These are phyloP conservation scores for Ophidiomyces ophidiicola DNA, from an alignment of 2,329 filamentous ascomycete species.

Conservation along the genomic window DNA sequence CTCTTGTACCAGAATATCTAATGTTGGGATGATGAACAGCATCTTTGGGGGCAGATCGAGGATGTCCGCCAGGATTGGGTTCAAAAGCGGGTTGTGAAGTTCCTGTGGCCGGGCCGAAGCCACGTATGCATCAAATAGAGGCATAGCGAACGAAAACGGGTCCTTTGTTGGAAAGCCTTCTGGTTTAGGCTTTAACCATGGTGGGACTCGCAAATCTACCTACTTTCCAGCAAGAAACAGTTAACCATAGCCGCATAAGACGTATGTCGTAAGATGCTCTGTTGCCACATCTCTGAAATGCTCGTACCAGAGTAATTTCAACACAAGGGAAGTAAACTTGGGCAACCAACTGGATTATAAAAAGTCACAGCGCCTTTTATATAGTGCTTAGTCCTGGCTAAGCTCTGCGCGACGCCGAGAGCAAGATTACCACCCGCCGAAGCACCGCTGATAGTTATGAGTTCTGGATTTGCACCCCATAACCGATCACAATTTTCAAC, in stretches of 20 bases:
- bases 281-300: neutral
- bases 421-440: slow-evolving; percentile 38
- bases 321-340: neutral
- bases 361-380: slow-evolving; percentile 34
- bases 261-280: neutral
- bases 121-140: slow-evolving; percentile 37
- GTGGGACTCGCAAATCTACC: slow-evolving; percentile 31
- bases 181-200: slow-evolving; percentile 32
- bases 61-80: slow-evolving; percentile 26
- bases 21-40: slow-evolving; percentile 30
- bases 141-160: slow-evolving; percentile 29
- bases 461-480: slow-evolving; percentile 29
- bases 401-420: slow-evolving; percentile 22
- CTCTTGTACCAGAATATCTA: slow-evolving; percentile 35
- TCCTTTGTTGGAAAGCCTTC: slow-evolving; percentile 27
- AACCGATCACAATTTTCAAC: slow-evolving; percentile 27
- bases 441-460: slow-evolving; percentile 36
- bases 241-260: neutral
- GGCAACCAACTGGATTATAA: slow-evolving; percentile 24
- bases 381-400: slow-evolving; percentile 19
- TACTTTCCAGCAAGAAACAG: too few relatives aligned
- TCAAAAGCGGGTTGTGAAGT: slow-evolving; percentile 27
- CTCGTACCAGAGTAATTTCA: neutral
- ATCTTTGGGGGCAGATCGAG: slow-evolving; percentile 30
- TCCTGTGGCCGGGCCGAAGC: slow-evolving; percentile 19